These are phyloP conservation scores for Tylopilus sp. DNA, from an alignment of 1,284 basidiomycete genomes.

Conservation along the genomic window DNA sequence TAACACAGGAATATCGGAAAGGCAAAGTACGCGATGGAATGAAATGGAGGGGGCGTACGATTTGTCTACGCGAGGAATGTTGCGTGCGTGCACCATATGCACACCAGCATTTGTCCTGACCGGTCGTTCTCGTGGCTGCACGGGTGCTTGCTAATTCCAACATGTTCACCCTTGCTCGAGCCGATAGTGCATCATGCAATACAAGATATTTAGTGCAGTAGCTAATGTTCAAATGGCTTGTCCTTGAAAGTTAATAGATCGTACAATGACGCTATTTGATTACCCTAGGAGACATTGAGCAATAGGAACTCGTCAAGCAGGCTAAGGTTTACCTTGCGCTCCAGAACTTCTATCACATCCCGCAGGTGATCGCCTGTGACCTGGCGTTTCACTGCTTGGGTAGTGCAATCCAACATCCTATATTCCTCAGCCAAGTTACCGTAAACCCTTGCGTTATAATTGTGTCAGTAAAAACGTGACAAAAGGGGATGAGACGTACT, in stretches of 20 bases:
- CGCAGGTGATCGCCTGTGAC: slow-evolving; percentile 80
- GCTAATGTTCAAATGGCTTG: slow-evolving; percentile 38
- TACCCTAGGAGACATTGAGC: slow-evolving; percentile 52
- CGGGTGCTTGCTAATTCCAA: too few species aligned
- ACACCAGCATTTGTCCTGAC: too few species aligned
- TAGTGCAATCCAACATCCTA: slow-evolving; percentile 78
- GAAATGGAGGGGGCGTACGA: too few species aligned
- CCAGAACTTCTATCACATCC: slow-evolving; percentile 86
- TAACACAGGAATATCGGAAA: too few species aligned
- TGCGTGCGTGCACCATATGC: too few species aligned
- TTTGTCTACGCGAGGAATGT: too few species aligned
- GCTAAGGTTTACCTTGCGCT: slow-evolving; percentile 64
- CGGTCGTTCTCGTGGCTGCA: too few species aligned
- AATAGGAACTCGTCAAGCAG: neutral
- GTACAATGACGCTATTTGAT: slow-evolving; percentile 84
- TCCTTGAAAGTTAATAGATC: slow-evolving; percentile 74
- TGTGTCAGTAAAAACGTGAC: slow-evolving; percentile 9
- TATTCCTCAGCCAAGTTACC: slow-evolving; percentile 87
- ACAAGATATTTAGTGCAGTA: slow-evolving; percentile 3
- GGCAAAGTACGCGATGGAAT: too few species aligned
- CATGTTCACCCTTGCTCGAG: too few species aligned
- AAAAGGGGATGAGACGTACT: slow-evolving; percentile 44
- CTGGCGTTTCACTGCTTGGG: slow-evolving; percentile 74
- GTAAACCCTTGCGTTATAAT: slow-evolving; percentile 62
- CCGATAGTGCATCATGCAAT: neutral